A percentile compares a stretch with the other conserved stretches of the same genome.
These are phyloP conservation scores for Pleomassaria siparia DNA, from an alignment of 2,329 filamentous ascomycete species.

Conservation along the genomic window DNA sequence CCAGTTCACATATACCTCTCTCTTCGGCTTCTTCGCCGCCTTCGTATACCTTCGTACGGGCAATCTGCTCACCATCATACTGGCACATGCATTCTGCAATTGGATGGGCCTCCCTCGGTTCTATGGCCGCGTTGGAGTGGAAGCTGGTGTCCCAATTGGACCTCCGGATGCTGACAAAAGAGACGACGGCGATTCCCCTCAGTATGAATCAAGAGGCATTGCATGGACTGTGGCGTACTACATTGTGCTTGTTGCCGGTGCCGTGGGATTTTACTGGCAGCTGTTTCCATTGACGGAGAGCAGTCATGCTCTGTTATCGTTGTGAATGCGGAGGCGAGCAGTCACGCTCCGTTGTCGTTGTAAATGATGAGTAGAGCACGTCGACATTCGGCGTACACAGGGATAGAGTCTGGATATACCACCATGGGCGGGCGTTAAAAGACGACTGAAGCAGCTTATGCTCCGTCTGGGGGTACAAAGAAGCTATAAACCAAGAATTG, in stretches of 20 bases:
- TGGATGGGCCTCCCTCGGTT: constrained; percentile 84
- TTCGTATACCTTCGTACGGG: constrained; percentile 87
- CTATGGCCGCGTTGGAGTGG: constrained; percentile 70
- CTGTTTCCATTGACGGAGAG: constrained; percentile 74
- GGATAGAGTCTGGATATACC: neutral
- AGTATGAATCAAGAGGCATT: constrained; percentile 37
- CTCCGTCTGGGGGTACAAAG: too few species aligned
- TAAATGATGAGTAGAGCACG: neutral
- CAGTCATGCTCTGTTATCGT: constrained; percentile 49
- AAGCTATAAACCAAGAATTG: too few species aligned
- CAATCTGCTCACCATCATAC: constrained; percentile 72
- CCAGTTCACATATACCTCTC: constrained; percentile 85
- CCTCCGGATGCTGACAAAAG: constrained; percentile 33
- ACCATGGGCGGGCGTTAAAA: too few species aligned
- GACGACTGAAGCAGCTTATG: too few species aligned
- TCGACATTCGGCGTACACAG: too few species aligned
- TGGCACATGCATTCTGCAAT: constrained; percentile 89
- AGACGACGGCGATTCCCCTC: constrained; percentile 35
- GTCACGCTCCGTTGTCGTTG: neutral
- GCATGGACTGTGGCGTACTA: constrained; percentile 82
- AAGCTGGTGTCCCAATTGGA: constrained; percentile 50
- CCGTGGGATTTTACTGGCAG: constrained; percentile 68
- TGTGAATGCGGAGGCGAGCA: constrained; percentile 10
- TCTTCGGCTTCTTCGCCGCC: constrained; percentile 91
- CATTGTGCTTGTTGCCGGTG: constrained; percentile 69